These are phyloP conservation scores for Lactarius akahatsu DNA, from an alignment of 768 basidiomycete species.

Conservation along the genomic window DNA sequence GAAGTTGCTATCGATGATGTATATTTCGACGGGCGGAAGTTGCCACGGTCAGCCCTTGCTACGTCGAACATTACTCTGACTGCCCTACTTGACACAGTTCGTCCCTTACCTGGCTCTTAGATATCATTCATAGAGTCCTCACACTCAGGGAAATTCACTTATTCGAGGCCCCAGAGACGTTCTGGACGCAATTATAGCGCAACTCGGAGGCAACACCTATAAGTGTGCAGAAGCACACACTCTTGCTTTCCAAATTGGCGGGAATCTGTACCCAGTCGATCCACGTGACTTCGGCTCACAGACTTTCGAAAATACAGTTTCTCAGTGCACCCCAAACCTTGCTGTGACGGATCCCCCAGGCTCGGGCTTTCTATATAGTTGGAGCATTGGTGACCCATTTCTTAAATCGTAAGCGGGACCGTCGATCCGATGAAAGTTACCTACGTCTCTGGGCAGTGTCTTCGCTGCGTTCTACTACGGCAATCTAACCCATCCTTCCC, in stretches of 20 bases:
- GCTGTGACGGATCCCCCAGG: slow-evolving; percentile 64
- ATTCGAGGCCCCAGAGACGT: slow-evolving; percentile 74
- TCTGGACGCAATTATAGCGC: slow-evolving; percentile 45
- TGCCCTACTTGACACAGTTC: slow-evolving; percentile 70
- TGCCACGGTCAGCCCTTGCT: slow-evolving; percentile 56
- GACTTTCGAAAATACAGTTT: slow-evolving; percentile 32
- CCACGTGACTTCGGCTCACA: slow-evolving; percentile 66
- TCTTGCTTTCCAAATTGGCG: slow-evolving; percentile 66
- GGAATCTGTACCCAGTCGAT: slow-evolving; percentile 68
- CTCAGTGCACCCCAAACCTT: slow-evolving; percentile 52
- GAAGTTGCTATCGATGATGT: slow-evolving; percentile 71
- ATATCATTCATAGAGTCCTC: slow-evolving; percentile 2
- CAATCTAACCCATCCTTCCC: slow-evolving; percentile 64
- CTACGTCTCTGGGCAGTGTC: slow-evolving; percentile 43
- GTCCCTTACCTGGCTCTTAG: slow-evolving; percentile 28
- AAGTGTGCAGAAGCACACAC: slow-evolving; percentile 61
- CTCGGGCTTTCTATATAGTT: slow-evolving; percentile 63
- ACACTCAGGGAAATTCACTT: slow-evolving; percentile 65
- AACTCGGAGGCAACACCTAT: slow-evolving; percentile 47
- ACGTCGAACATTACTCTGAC: slow-evolving; percentile 52
- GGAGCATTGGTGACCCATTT: slow-evolving; percentile 78
- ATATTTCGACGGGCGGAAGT: slow-evolving; percentile 60
- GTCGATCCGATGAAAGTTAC: neutral
- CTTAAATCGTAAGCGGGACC: slow-evolving; percentile 57
- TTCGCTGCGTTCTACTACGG: slow-evolving; percentile 71